These are phyloP conservation scores for Aschersonia sp. DNA, from an alignment of 2,329 filamentous ascomycete species.

Conservation along the genomic window DNA sequence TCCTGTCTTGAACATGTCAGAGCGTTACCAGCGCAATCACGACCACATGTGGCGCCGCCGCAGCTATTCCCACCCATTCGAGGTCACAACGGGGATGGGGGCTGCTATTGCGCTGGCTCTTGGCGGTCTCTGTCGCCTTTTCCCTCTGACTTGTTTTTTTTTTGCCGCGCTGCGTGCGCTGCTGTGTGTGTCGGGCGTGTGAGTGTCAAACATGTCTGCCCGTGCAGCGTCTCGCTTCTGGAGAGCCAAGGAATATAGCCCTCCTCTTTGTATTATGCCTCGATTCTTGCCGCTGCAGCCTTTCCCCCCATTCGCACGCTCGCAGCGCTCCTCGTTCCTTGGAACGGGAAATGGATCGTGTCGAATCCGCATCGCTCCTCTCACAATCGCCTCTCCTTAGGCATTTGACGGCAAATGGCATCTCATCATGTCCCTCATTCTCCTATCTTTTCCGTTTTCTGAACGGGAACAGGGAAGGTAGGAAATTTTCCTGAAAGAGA, in stretches of 20 bases:
- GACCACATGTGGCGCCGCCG: background rate
- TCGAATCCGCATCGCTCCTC: too few relatives aligned
- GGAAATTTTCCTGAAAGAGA: background rate
- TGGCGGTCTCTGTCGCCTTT: background rate
- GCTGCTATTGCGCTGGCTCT: constrained; percentile 1
- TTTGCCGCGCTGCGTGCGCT: background rate
- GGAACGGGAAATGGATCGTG: too few relatives aligned
- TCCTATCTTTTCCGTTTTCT: too few relatives aligned
- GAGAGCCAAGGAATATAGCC: background rate
- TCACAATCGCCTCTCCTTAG: background rate
- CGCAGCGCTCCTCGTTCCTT: too few relatives aligned
- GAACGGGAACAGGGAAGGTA: too few relatives aligned
- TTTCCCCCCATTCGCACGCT: background rate
- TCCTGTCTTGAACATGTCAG: background rate
- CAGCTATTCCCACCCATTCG: background rate
- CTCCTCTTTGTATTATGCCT: background rate
- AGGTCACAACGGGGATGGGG: background rate
- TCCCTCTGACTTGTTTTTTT: background rate
- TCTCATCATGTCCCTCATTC: too few relatives aligned
- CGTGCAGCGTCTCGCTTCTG: background rate
- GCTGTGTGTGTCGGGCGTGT: background rate
- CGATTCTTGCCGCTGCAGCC: background rate
- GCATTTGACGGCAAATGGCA: too few relatives aligned
- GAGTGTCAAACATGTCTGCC: background rate
- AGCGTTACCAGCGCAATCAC: constrained; percentile 1